Evolutionary conservation across 805 yeast species (phyloP), one percentile per base, ranked within the genome.

Genomic region (Barnettozyma californica): DNA sequence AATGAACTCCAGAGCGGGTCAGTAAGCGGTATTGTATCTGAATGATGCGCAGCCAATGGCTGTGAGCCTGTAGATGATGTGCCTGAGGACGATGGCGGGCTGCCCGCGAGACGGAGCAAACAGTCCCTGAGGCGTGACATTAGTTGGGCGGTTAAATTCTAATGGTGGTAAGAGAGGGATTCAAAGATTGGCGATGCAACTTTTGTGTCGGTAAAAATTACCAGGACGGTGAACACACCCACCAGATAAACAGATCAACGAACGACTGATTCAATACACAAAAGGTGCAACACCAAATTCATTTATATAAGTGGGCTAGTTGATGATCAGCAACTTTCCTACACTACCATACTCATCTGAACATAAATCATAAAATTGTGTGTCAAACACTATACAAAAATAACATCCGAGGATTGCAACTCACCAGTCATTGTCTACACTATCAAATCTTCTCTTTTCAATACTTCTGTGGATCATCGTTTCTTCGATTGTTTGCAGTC

Each of bases 1-100:
- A 75, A 72, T 57, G 70, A 46, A 41, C 58, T 57, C 82, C 83
- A 76, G 53, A 68, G 70, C 1, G 59, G 59, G 50, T 68, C 75
- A 11, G 33, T 16, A 4, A 26, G 34, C 3, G 43, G 33, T n/a
- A 40, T 23, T 13, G 43, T 25, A 34, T 26, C 43, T 26, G 43
- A 40, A 14, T 26, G 43, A n/a, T 14, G 20, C 23, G 33, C 33
- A 6, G 34, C 33, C 43, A 25, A 20, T 27, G 31, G 43, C 33
- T 40, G 43, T 16, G 34, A 25, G 21, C 27, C 41, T 21, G 23
- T 25, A 34, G 33, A 11, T 9, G n/a, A 5, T 21, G 21, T 9
- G 34, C 23, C 6, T n/a, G 27, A 20, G 10, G 41, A 20, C 34
- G 34, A 5, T 9, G 21, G 20, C 4, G 43, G 43, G 19, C 33